A percentile compares a stretch with the other conserved stretches of the same genome.
phyloP scores from a whole-genome alignment of 163 green algal species.

The Scenedesmus sp. region DNA sequence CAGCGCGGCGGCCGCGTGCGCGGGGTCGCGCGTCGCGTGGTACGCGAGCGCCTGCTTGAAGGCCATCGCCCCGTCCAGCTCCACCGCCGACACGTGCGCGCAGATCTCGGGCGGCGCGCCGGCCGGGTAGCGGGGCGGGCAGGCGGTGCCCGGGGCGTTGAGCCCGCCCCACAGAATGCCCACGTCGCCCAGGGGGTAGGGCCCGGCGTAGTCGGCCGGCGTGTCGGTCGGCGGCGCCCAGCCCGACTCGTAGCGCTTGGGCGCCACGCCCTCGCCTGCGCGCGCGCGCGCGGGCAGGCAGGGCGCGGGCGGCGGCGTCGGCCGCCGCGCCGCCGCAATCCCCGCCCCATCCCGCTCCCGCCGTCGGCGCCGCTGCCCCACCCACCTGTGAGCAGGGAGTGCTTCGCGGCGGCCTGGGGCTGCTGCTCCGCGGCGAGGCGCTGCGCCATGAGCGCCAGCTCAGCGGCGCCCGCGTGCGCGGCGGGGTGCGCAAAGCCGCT shows the following conservation, averaged over 20 bases:
- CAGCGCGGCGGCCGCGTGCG: conserved; percentile 20
- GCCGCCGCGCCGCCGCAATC: neutral
- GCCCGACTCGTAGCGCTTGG: neutral
- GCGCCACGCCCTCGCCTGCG: too few species aligned
- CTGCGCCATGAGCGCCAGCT: too few species aligned
- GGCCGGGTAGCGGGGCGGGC: conserved; percentile 1
- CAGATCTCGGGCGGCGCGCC: neutral
- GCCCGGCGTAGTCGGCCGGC: conserved; percentile 6
- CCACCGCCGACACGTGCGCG: conserved; percentile 3
- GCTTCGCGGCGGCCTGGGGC: neutral
- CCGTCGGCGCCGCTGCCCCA: too few species aligned
- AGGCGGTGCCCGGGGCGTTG: neutral
- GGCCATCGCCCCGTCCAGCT: conserved; percentile 26
- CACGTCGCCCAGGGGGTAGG: conserved; percentile 8
- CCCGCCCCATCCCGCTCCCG: neutral
- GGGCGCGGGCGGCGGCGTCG: too few species aligned
- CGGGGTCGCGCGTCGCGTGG: conserved; percentile 9
- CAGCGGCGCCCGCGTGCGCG: too few species aligned
- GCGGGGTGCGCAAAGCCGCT: too few species aligned
- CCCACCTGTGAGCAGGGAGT: conserved; percentile 2
- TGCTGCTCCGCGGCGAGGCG: too few species aligned
- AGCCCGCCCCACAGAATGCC: neutral
- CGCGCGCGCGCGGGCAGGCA: neutral
- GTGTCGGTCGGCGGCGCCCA: neutral
- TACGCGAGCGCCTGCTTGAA: conserved; percentile 42